Conservation (phyloP, 495 filamentous ascomycete genomes). For the Podospora fimiseda region DNA sequence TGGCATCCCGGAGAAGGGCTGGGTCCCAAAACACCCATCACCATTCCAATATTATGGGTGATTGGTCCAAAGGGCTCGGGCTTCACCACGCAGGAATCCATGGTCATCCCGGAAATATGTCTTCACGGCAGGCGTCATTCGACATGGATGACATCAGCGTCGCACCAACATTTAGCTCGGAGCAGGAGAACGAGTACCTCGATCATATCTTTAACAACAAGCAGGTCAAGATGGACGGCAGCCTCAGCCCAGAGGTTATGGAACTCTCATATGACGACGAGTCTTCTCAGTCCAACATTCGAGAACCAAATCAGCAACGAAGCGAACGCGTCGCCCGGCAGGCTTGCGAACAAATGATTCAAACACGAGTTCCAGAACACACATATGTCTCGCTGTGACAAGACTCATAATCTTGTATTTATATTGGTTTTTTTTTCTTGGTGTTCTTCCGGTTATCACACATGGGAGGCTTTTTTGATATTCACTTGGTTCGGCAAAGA, state of each 20-base stretch:
- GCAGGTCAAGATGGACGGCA: conserved; percentile 15
- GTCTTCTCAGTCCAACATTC: conserved; percentile 5
- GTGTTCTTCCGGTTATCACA: background rate
- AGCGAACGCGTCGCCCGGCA: conserved; percentile 38
- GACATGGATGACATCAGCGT: conserved; percentile 19
- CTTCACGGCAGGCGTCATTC: conserved; percentile 9
- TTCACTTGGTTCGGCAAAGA: background rate
- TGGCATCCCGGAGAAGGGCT: conserved; percentile 26
- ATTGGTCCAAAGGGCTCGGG: conserved; percentile 26
- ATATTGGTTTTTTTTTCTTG: background rate
- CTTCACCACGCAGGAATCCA: conserved; percentile 20
- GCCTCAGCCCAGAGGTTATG: conserved; percentile 20
- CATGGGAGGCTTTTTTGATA: background rate
- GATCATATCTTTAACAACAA: conserved; percentile 32
- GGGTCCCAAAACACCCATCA: conserved; percentile 27
- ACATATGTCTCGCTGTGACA: conserved; percentile 7
- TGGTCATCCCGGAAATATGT: conserved; percentile 19
- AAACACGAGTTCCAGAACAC: conserved; percentile 11
- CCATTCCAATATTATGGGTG: conserved; percentile 13
- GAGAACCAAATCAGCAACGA: conserved; percentile 23
- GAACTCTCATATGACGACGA: conserved; percentile 23
- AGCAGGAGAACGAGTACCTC: conserved; percentile 38
- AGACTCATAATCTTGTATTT: conserved; percentile 3
- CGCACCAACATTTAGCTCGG: conserved; percentile 23
- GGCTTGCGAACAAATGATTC: conserved; percentile 37